Evolutionary conservation across 2,329 filamentous ascomycete species (phyloP).

Genomic region (Pseudogymnoascus sp.): DNA sequence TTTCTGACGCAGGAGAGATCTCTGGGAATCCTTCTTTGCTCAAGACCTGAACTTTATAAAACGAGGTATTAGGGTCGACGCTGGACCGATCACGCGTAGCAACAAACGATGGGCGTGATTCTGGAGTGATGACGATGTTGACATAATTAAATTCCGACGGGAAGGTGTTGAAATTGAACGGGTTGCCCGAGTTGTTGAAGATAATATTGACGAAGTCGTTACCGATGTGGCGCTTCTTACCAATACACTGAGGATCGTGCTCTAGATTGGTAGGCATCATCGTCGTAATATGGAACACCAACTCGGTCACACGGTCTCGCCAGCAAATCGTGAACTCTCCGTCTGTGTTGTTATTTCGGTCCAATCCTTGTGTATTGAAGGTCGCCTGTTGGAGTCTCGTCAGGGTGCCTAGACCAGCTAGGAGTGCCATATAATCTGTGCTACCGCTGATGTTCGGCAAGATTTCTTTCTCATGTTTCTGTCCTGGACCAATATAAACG

Average conservation of each 20-base stretch:
- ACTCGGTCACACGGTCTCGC: conserved; percentile 89
- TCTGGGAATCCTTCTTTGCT: conserved; percentile 84
- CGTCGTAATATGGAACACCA: conserved; percentile 91
- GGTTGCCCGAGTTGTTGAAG: conserved; percentile 90
- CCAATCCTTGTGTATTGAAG: conserved; percentile 90
- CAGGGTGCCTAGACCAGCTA: conserved; percentile 73
- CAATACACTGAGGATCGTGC: conserved; percentile 64
- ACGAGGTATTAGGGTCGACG: conserved; percentile 38
- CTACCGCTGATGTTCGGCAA: conserved; percentile 81
- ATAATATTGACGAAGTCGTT: conserved; percentile 98
- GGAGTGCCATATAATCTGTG: conserved; percentile 77
- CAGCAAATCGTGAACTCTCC: conserved; percentile 87
- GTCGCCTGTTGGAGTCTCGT: conserved; percentile 72
- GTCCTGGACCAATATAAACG: conserved; percentile 83
- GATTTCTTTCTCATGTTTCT: conserved; percentile 75
- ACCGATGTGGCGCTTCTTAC: conserved; percentile 91
- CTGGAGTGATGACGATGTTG: conserved; percentile 90
- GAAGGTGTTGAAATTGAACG: conserved; percentile 85
- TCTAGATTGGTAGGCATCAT: conserved; percentile 91
- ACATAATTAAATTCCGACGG: conserved; percentile 95
- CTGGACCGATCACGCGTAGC: conserved; percentile 45
- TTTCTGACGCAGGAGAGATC: conserved; percentile 80
- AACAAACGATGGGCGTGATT: conserved; percentile 69
- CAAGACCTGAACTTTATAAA: conserved; percentile 85
- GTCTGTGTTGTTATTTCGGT: conserved; percentile 67